phyloP scores from a whole-genome alignment of 768 basidiomycete species.

The Gymnopilus junonius region DNA sequence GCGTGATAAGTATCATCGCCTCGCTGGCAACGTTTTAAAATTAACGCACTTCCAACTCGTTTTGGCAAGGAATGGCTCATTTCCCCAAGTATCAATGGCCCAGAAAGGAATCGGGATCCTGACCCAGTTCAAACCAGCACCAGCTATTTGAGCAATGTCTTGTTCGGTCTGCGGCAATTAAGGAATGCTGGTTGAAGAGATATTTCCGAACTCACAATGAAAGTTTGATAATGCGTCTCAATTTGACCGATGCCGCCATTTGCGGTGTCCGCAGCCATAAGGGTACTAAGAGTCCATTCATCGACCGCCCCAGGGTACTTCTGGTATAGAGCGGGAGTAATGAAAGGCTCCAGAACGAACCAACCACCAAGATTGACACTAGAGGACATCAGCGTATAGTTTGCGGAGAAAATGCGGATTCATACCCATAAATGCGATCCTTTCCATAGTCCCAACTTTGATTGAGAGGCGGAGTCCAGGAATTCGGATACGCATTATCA shows the following conservation, averaged over 20 bases:
- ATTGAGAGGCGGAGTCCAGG: slow-evolving; percentile 82
- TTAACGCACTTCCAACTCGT: slow-evolving; percentile 72
- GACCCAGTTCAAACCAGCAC: slow-evolving; percentile 88
- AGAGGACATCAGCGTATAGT: slow-evolving; percentile 5
- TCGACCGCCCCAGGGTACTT: slow-evolving; percentile 60
- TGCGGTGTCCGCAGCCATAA: slow-evolving; percentile 68
- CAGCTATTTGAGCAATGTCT: slow-evolving; percentile 90
- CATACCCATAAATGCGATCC: slow-evolving; percentile 50
- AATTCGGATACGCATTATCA: slow-evolving; percentile 74
- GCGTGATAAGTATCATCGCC: neutral
- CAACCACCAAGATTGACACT: slow-evolving; percentile 82
- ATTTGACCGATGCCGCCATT: slow-evolving; percentile 69
- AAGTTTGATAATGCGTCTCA: slow-evolving; percentile 80
- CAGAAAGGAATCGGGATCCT: slow-evolving; percentile 85
- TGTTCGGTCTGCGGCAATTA: slow-evolving; percentile 71
- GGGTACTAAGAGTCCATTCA: slow-evolving; percentile 69
- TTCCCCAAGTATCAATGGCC: slow-evolving; percentile 74
- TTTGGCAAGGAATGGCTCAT: slow-evolving; percentile 78
- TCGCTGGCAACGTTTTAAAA: neutral
- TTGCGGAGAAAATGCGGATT: neutral
- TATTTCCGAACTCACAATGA: slow-evolving; percentile 59
- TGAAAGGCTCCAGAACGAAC: slow-evolving; percentile 80
- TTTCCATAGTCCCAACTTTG: slow-evolving; percentile 72
- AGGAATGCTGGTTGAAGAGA: neutral
- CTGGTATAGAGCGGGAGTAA: slow-evolving; percentile 66